A percentile compares a stretch with the other conserved stretches of the same genome.
These are phyloP conservation scores for Botrytis pseudocinerea DNA, from an alignment of 2,329 filamentous ascomycete species.

Conservation along the genomic window DNA sequence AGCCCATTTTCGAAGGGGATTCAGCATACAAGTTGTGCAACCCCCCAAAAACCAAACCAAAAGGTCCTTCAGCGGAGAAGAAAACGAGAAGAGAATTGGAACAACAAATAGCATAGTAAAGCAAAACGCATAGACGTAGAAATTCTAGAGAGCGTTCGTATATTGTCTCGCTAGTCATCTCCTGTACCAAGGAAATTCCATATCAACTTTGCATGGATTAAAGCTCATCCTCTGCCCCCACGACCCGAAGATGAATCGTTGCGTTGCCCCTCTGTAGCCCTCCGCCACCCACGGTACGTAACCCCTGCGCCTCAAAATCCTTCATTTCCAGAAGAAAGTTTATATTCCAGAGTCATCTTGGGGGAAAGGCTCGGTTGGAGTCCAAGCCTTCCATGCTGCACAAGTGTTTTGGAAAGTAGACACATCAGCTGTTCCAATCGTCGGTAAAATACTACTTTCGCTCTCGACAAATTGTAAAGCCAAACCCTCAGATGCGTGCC, in stretches of 20 bases:
- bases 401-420: slow-evolving; percentile 31
- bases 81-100: not conserved
- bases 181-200: not conserved
- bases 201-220: not conserved
- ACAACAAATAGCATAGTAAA: not conserved
- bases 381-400: slow-evolving; percentile 31
- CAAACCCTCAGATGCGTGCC: slow-evolving; percentile 57
- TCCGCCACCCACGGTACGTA: not conserved
- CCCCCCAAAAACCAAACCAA: not conserved
- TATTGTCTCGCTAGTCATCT: not conserved
- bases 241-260: not conserved
- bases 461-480: slow-evolving; percentile 52
- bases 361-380: slow-evolving; percentile 21
- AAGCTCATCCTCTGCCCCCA: not conserved
- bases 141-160: not conserved
- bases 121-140: not conserved
- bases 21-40: not conserved
- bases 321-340: not conserved
- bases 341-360: slow-evolving; percentile 39
- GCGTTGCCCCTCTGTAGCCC: not conserved
- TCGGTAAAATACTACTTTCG: slow-evolving; percentile 28
- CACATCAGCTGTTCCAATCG: slow-evolving; percentile 26
- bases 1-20: not conserved
- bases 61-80: not conserved
- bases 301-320: not conserved